phyloP scores from a whole-genome alignment of 106 monocot species.

The Dioscorea alata region DNA sequence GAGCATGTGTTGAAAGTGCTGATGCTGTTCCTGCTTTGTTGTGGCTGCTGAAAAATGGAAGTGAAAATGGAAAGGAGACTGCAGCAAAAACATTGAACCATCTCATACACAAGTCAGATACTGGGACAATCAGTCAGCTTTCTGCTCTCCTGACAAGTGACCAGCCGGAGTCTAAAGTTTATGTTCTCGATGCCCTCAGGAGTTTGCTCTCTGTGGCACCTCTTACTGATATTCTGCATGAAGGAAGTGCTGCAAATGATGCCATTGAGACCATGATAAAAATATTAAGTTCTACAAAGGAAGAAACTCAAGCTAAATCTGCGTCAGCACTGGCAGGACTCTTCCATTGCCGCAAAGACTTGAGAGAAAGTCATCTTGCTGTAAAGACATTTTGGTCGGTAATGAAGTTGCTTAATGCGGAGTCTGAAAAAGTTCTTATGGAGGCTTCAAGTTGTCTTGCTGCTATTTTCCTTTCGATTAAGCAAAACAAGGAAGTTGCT shows the following conservation, averaged over 20 bases:
- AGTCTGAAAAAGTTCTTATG: conserved; percentile 59
- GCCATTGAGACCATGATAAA: conserved; percentile 97
- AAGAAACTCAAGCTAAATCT: conserved; percentile 92
- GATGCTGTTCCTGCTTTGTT: conserved; percentile 98
- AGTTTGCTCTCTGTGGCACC: conserved; percentile 86
- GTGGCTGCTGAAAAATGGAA: conserved; percentile 98
- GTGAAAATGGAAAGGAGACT: conserved; percentile 86
- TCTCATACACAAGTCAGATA: conserved; percentile 91
- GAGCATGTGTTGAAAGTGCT: conserved; percentile 97
- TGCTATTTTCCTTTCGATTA: conserved; percentile 92
- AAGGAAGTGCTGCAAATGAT: conserved; percentile 97
- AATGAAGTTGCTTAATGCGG: conserved; percentile 60
- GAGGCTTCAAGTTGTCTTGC: conserved; percentile 72
- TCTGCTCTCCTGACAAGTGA: conserved; percentile 89
- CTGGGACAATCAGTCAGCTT: conserved; percentile 90
- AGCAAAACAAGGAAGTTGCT: conserved; percentile 82
- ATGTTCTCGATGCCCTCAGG: conserved; percentile 84
- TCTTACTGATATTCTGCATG: conserved; percentile 79
- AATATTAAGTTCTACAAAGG: conserved; percentile 50
- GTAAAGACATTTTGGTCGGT: conserved; percentile 56
- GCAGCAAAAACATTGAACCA: conserved; percentile 93
- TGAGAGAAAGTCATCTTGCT: conserved; percentile 90
- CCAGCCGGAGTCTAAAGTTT: conserved; percentile 91
- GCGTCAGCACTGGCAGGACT: conserved; percentile 84
- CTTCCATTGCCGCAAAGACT: conserved; percentile 81